phyloP scores from a whole-genome alignment of 768 basidiomycete species.

The Trametes punicea region DNA sequence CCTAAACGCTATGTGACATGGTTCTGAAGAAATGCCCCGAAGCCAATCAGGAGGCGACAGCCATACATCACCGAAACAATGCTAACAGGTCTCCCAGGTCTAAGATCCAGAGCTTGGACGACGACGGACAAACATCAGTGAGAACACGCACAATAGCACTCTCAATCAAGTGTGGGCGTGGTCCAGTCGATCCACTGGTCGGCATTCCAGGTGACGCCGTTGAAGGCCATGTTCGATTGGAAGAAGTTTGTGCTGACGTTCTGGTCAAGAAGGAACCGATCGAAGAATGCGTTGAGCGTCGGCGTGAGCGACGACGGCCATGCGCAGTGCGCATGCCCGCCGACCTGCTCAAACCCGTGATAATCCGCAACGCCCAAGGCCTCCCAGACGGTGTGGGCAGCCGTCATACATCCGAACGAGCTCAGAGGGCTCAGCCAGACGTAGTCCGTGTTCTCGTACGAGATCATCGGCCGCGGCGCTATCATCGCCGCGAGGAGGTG shows the following conservation, averaged over 20 bases:
- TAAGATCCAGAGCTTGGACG: too few relatives aligned
- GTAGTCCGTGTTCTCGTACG: constrained; percentile 53
- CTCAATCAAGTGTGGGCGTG: constrained; percentile 40
- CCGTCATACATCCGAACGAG: constrained; percentile 49
- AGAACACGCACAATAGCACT: not conserved
- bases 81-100: too few relatives aligned
- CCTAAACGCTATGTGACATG: too few relatives aligned
- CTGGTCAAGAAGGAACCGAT: constrained; percentile 52
- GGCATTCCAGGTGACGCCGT: constrained; percentile 38
- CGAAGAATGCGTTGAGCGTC: constrained; percentile 50
- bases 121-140: too few relatives aligned
- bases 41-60: too few relatives aligned
- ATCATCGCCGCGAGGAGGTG: constrained; percentile 53
- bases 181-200: constrained; percentile 50
- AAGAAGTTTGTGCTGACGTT: constrained; percentile 44
- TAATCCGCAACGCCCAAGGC: constrained; percentile 44
- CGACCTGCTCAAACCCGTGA: constrained; percentile 54
- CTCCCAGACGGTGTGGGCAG: constrained; percentile 48
- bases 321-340: constrained; percentile 52
- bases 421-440: constrained; percentile 54
- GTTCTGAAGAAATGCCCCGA: too few relatives aligned
- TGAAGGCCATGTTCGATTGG: constrained; percentile 40
- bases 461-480: constrained; percentile 50
- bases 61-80: too few relatives aligned
- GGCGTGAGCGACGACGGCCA: constrained; percentile 48